These are phyloP conservation scores for Talaromyces sp. DNA, from an alignment of 2,329 filamentous ascomycete genomes.

Conservation along the genomic window DNA sequence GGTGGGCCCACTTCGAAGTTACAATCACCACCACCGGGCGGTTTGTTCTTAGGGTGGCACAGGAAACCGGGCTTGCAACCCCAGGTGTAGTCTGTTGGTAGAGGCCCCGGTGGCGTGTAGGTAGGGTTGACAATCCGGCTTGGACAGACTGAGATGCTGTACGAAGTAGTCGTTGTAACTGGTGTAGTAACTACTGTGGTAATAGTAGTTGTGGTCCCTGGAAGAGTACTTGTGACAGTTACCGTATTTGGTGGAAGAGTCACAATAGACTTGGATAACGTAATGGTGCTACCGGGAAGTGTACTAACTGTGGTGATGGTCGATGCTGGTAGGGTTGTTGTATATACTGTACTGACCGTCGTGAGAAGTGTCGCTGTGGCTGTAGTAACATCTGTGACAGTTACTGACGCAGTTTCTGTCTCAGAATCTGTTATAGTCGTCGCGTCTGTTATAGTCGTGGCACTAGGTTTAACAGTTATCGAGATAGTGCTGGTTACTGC, in stretches of 20 bases:
- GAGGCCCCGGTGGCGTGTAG: slow-evolving; percentile 20
- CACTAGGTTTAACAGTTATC: background rate
- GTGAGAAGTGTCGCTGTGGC: background rate
- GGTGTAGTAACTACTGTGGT: background rate
- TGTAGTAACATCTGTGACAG: background rate
- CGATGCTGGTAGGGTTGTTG: background rate
- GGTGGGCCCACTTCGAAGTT: slow-evolving; percentile 38
- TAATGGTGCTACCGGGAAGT: slow-evolving; percentile 1
- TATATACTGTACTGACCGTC: background rate
- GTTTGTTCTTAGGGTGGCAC: slow-evolving; percentile 31
- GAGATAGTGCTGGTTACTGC: background rate
- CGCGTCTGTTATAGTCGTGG: background rate
- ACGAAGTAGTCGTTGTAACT: background rate
- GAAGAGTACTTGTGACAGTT: background rate
- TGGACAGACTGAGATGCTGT: slow-evolving; percentile 21
- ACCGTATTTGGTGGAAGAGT: background rate
- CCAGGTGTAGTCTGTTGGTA: slow-evolving; percentile 32
- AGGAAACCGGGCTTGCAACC: slow-evolving; percentile 41
- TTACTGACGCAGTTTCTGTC: background rate
- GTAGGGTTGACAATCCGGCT: slow-evolving; percentile 24
- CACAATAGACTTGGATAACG: background rate
- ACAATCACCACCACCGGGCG: slow-evolving; percentile 22
- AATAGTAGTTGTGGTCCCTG: background rate
- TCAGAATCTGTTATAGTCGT: background rate
- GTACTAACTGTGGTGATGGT: slow-evolving; percentile 1